These are phyloP conservation scores for Fusarium sp. DNA, from an alignment of 2,329 filamentous ascomycete genomes.

Conservation along the genomic window DNA sequence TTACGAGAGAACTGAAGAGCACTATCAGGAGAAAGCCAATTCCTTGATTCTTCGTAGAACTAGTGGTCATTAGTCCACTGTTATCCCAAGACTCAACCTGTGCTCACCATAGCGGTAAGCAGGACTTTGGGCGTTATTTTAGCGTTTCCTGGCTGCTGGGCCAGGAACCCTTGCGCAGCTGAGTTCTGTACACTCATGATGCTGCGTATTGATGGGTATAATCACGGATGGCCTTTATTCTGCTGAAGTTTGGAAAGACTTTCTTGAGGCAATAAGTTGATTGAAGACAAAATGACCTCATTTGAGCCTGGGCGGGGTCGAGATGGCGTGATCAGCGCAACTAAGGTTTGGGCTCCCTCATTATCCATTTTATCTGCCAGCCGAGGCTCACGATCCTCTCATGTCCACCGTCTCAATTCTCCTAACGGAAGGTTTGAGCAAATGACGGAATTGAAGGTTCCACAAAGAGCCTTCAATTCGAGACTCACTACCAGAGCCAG, in stretches of 20 bases:
- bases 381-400: constrained; percentile 9
- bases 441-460: neutral
- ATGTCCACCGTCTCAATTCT: neutral
- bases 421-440: rapidly evolving
- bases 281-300: neutral
- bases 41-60: constrained; percentile 25
- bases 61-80: neutral
- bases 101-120: constrained; percentile 22
- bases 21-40: constrained; percentile 15
- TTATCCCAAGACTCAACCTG: rapidly evolving
- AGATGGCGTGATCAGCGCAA: constrained; percentile 18
- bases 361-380: neutral
- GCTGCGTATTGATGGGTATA: neutral
- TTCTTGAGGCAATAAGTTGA: constrained; percentile 4
- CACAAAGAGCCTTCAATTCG: too few relatives aligned
- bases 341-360: neutral
- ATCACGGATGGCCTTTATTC: rapidly evolving
- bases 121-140: constrained; percentile 17
- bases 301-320: constrained; percentile 8
- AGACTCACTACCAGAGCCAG: neutral
- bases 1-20: constrained; percentile 16
- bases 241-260: neutral
- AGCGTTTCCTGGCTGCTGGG: neutral
- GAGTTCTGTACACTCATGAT: neutral
- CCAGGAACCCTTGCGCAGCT: neutral